Evolutionary conservation across 805 yeast genomes (phyloP).

Genomic region (Cyberlindnera saturnus): DNA sequence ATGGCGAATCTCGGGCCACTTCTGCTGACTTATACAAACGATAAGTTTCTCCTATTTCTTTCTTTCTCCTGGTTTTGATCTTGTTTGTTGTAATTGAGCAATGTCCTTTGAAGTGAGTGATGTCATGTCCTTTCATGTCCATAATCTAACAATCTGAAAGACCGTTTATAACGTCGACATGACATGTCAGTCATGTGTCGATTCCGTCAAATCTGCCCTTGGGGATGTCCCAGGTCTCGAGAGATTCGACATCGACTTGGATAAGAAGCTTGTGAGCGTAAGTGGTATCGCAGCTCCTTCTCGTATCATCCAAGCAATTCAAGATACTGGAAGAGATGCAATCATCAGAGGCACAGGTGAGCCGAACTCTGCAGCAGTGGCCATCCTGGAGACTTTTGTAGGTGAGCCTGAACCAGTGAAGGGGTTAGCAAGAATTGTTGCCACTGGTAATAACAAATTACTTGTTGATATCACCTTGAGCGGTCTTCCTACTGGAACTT

Average conservation of each 20-base stretch:
- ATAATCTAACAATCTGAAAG: constrained; percentile 3
- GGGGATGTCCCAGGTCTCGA: constrained; percentile 43
- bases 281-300: constrained; percentile 75
- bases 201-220: constrained; percentile 36
- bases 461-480: constrained; percentile 75
- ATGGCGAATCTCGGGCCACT: no score
- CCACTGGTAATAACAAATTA: constrained; percentile 45
- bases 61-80: no score
- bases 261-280: constrained; percentile 57
- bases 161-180: constrained; percentile 82
- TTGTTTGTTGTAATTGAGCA: neutral
- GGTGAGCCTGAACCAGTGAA: constrained; percentile 53
- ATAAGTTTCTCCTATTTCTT: no score
- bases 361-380: constrained; percentile 85
- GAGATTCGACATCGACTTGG: constrained; percentile 49
- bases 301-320: constrained; percentile 58
- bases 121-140: neutral
- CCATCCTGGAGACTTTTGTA: constrained; percentile 73
- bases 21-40: no score
- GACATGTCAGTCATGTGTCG: constrained; percentile 53
- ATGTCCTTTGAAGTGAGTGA: constrained; percentile 19
- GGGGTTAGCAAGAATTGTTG: constrained; percentile 83
- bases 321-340: constrained; percentile 77
- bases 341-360: constrained; percentile 87
- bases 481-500: constrained; percentile 59